Percentiles rank a stretch among this genome's conserved stretches.
Conservation (phyloP, 2,329 filamentous ascomycete genomes). For the Zasmidium citrigriseum region DNA sequence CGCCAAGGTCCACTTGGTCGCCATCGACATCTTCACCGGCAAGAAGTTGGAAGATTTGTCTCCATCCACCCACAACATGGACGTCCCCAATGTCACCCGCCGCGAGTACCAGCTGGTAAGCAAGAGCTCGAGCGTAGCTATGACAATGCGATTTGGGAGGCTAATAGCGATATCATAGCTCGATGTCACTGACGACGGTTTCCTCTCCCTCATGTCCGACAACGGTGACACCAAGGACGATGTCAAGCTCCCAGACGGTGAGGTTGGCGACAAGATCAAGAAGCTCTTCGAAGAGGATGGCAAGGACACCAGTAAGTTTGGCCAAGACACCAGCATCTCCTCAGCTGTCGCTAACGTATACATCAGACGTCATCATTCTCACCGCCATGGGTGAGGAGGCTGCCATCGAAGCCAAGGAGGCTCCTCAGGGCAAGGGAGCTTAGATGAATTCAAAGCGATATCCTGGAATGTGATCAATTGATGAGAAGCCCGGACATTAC, state of each 20-base stretch:
- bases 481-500: slow-evolving; percentile 16
- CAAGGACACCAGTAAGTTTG: slow-evolving; percentile 86
- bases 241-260: slow-evolving; percentile 87
- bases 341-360: slow-evolving; percentile 20
- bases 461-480: slow-evolving; percentile 15
- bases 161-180: slow-evolving; percentile 58
- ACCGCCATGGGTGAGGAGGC: slow-evolving; percentile 95
- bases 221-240: slow-evolving; percentile 90
- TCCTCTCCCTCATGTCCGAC: slow-evolving; percentile 90
- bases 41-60: slow-evolving; percentile 99
- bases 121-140: slow-evolving; percentile 40
- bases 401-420: slow-evolving; percentile 93
- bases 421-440: slow-evolving; percentile 56
- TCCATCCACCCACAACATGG: slow-evolving; percentile 96
- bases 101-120: slow-evolving; percentile 90
- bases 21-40: slow-evolving; percentile 97
- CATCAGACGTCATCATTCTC: slow-evolving; percentile 81
- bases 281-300: slow-evolving; percentile 78
- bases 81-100: slow-evolving; percentile 91
- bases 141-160: slow-evolving; percentile 1
- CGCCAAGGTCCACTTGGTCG: slow-evolving; percentile 99
- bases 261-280: slow-evolving; percentile 82
- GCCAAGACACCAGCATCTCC: neutral
- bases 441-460: slow-evolving; percentile 22
- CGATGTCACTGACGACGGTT: slow-evolving; percentile 90